These are phyloP conservation scores for Sphagnum fallax DNA, from an alignment of 228 moss, liverwort and hornwort species.

Conservation along the genomic window DNA sequence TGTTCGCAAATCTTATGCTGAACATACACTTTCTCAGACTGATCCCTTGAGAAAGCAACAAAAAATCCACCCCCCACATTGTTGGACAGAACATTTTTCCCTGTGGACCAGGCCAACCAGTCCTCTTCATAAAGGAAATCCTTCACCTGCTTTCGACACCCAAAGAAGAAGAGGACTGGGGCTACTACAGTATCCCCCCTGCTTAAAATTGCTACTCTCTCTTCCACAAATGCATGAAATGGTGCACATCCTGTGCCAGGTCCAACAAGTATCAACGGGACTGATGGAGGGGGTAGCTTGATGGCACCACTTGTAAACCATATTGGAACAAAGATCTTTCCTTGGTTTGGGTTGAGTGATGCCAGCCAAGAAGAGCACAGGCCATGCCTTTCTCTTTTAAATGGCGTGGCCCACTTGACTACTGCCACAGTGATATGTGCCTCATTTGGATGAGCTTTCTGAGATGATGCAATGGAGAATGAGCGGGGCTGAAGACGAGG, in stretches of 20 bases:
- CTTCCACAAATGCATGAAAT: slow-evolving; percentile 82
- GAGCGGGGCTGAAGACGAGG: slow-evolving; percentile 85
- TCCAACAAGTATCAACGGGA: slow-evolving; percentile 87
- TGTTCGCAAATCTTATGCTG: slow-evolving; percentile 85
- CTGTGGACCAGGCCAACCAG: slow-evolving; percentile 61
- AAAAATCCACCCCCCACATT: slow-evolving; percentile 61
- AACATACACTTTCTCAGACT: slow-evolving; percentile 79
- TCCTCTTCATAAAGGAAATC: slow-evolving; percentile 79
- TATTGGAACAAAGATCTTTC: slow-evolving; percentile 62
- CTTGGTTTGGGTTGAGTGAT: slow-evolving; percentile 53
- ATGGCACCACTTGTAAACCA: slow-evolving; percentile 90
- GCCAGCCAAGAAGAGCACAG: slow-evolving; percentile 94
- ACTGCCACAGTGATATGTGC: slow-evolving; percentile 84
- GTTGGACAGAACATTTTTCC: slow-evolving; percentile 41
- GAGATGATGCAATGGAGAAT: slow-evolving; percentile 86
- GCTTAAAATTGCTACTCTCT: slow-evolving; percentile 35
- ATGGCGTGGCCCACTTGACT: slow-evolving; percentile 82
- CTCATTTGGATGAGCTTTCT: slow-evolving; percentile 64
- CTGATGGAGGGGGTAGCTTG: slow-evolving; percentile 63
- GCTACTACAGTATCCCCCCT: slow-evolving; percentile 46
- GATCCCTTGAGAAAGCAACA: slow-evolving; percentile 94
- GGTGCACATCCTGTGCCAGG: slow-evolving; percentile 99
- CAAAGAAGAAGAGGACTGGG: slow-evolving; percentile 83
- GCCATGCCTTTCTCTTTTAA: slow-evolving; percentile 78
- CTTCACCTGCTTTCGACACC: slow-evolving; percentile 67